A percentile compares a stretch with the other conserved stretches of the same genome.
These are phyloP conservation scores for Cystofilobasidium capitatum DNA, from an alignment of 768 basidiomycete genomes.

Conservation along the genomic window DNA sequence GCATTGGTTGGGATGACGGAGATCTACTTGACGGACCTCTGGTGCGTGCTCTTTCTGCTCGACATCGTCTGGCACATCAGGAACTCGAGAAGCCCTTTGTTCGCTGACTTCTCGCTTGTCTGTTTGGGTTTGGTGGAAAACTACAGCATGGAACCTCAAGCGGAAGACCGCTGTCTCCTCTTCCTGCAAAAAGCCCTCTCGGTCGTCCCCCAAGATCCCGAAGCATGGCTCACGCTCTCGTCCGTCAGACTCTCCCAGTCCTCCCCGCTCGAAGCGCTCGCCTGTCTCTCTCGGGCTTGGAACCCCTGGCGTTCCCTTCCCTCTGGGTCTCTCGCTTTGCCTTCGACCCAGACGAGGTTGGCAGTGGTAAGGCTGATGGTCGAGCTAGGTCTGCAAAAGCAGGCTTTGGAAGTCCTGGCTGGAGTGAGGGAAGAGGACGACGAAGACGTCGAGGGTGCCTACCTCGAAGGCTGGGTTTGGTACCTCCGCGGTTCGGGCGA, in stretches of 20 bases:
- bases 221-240: conserved; percentile 23
- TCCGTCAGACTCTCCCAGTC: conserved; percentile 18
- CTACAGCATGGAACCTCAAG: conserved; percentile 22
- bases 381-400: conserved; percentile 5
- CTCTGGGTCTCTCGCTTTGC: neutral
- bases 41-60: conserved; percentile 8
- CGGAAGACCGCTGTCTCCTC: conserved; percentile 17
- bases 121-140: neutral
- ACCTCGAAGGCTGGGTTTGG: conserved; percentile 28
- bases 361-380: conserved; percentile 18
- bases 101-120: neutral
- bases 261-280: conserved; percentile 8
- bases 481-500: conserved; percentile 16
- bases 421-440: conserved; percentile 21
- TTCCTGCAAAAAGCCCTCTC: conserved; percentile 16
- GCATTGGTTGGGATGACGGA: conserved; percentile 27
- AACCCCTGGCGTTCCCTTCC: neutral
- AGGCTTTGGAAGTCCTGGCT: conserved; percentile 13
- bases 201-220: conserved; percentile 17
- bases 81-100: neutral
- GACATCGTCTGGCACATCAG: neutral
- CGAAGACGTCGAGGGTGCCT: conserved; percentile 26
- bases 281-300: conserved; percentile 2
- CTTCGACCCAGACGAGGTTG: conserved; percentile 10
- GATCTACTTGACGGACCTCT: conserved; percentile 28